Evolutionary conservation across 176 grass and related monocot genomes (phyloP), one percentile per base, ranked within the genome.

Genomic region (Paspalum vaginatum): DNA sequence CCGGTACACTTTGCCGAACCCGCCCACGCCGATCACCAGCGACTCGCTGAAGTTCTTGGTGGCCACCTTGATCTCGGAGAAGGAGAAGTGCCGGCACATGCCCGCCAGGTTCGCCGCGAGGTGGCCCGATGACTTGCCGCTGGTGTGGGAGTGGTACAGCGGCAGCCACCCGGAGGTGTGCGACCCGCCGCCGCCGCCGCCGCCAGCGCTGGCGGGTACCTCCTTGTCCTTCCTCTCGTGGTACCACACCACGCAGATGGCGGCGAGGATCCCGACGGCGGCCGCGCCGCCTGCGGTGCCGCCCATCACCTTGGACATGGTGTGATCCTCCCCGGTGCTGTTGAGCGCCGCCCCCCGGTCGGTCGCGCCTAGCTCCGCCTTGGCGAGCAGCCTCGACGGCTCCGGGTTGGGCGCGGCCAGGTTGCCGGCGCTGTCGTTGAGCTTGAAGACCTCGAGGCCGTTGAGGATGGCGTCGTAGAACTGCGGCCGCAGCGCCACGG

Each of bases 391-490:
- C 81, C 77, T 46, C 16, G 85, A 97, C n/a, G 88, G 93, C 11
- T 80, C n/a, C 2, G 93, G 90, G 66, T 91, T 77, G 2, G 90
- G 83, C 55, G 79, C 90, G 4, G 88, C 90, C 7, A 97, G 63
- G 86, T 84, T 93, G 11, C 76, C 76, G 45, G 6, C 5, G 20
- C 15, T 81, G 79, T 88, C 72, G 21, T 86, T 97, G 65, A 97
- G n/a, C 84, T 93, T 97, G 81, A 97, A 97, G 50, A 97, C 83
- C 93, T 97, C 93, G 57, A 97, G 82, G 25, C 85, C 93, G 70
- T 88, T 97, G 51, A 97, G 71, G 44, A 91, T 74, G 58, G 93
- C 88, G 68, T 97, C 93, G 51, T 88, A 93, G 85, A 81, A 93
- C 80, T 93, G 85, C 50, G 93, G 90, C 17, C 89, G 78, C 53